Conservation (phyloP, 306 rosid species). For the Macrotyloma uniflorum region DNA sequence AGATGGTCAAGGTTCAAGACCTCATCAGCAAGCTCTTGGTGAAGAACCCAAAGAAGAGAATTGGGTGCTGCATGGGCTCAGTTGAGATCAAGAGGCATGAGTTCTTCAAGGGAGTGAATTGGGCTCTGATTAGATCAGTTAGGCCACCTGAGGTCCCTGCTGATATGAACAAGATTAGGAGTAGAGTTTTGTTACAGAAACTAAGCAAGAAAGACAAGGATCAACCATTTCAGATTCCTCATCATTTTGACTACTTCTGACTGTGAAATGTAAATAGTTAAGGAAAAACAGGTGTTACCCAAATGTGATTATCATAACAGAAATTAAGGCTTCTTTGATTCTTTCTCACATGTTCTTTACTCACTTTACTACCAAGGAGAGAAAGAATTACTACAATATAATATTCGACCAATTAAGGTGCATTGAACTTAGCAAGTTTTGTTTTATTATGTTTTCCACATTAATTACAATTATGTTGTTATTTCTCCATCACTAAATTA, state of each 20-base stretch:
- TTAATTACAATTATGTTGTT: neutral
- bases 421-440: neutral
- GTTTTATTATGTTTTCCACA: neutral
- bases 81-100: slow-evolving; percentile 6
- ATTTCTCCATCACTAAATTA: neutral
- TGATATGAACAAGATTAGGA: neutral
- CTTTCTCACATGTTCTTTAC: neutral
- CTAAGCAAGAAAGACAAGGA: slow-evolving; percentile 1
- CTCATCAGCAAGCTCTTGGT: neutral
- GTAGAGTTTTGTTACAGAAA: slow-evolving; percentile 1
- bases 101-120: neutral
- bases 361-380: neutral
- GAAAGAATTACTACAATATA: neutral
- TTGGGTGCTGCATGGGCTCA: neutral
- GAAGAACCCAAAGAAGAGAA: slow-evolving; percentile 2
- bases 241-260: neutral
- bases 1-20: neutral
- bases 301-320: neutral
- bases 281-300: neutral
- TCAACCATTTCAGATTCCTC: neutral
- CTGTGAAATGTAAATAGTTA: neutral
- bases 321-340: neutral
- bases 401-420: neutral
- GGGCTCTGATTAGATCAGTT: neutral
- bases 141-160: neutral